Base-by-base conservation (phyloP, 179 eudicot genomes). In the Carnegiea gigantea region DNA sequence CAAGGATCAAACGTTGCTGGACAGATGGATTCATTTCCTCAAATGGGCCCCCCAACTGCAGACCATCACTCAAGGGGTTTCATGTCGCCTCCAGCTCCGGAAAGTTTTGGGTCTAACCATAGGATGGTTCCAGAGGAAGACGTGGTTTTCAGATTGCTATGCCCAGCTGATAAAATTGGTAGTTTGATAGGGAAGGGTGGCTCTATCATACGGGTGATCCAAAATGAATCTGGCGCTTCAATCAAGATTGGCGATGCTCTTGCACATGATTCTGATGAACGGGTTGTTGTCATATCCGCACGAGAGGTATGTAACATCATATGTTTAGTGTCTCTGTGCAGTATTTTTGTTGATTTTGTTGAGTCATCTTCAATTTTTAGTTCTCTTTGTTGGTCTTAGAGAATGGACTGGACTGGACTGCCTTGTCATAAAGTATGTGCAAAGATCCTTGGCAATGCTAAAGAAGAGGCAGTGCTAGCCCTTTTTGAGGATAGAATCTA, bases 121-220 rank as follows among this genome's bases (percentile, higher is more conserved):
- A 82, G 88, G 86, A 82, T 89, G 87, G 71, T 76, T 83, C 85
- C 83, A 30, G 92, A 91, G 78, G 93, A 91, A 48, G 93, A 91
- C 43, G 88, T 91, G 62, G 82, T 88, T 68, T 91, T 88, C 80
- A 91, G 84, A 82, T 70, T 91, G 81, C 79, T 91, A 75, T 89
- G 91, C 82, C 90, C 73, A 8, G 81, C 51, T 70, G 92, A 88
- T 74, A 91, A 84, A 87, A 87, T 87, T 80, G 91, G 93, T 65
- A 86, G 84, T 86, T 82, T 91, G 84, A 91, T 90, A 78, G 93
- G 92, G 80, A 91, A 91, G 84, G 91, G 93, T 70, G 93, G 93
- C 28, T 85, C 82, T 70, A 44, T 88, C 57, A 70, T 90, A 38
- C 86, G 89, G 60, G 85, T 78, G 23, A 83, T 91, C 54, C 84